phyloP scores from a whole-genome alignment of 2,329 filamentous ascomycete species.

The Cercospora zeina region DNA sequence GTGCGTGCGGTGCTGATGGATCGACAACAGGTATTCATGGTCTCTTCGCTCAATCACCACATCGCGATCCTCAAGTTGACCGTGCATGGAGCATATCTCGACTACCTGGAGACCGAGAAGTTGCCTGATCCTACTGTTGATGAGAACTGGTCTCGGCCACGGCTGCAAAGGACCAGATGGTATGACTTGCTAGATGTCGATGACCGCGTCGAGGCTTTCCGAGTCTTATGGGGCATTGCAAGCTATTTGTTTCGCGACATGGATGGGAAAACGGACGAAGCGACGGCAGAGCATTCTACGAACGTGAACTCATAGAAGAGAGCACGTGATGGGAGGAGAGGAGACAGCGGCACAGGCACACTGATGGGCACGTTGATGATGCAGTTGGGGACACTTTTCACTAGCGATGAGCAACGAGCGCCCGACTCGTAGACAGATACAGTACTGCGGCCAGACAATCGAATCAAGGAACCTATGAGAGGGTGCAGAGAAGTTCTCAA shows the following conservation, averaged over 20 bases:
- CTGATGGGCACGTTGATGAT: conserved; percentile 2
- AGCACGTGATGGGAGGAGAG: neutral
- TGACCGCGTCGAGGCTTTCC: conserved; percentile 58
- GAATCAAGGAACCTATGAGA: neutral
- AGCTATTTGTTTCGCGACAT: conserved; percentile 48
- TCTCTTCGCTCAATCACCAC: conserved; percentile 64
- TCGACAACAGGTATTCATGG: conserved; percentile 57
- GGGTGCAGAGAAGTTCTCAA: neutral
- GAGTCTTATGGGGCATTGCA: conserved; percentile 60
- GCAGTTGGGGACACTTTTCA: conserved; percentile 1
- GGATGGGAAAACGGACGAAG: neutral
- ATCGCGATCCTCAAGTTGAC: conserved; percentile 60
- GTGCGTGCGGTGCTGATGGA: neutral
- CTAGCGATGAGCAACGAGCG: neutral
- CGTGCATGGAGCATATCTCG: conserved; percentile 58
- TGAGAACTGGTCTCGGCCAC: conserved; percentile 54
- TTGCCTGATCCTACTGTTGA: conserved; percentile 35
- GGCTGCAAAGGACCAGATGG: conserved; percentile 59
- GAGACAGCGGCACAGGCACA: neutral
- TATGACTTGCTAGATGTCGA: conserved; percentile 58
- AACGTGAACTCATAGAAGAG: conserved; percentile 8
- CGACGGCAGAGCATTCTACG: neutral
- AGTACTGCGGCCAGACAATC: neutral
- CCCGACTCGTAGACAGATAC: neutral
- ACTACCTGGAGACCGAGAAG: conserved; percentile 53